Base-by-base conservation (phyloP, 257 asterid genomes). In the Nicotiana obtusifolia region DNA sequence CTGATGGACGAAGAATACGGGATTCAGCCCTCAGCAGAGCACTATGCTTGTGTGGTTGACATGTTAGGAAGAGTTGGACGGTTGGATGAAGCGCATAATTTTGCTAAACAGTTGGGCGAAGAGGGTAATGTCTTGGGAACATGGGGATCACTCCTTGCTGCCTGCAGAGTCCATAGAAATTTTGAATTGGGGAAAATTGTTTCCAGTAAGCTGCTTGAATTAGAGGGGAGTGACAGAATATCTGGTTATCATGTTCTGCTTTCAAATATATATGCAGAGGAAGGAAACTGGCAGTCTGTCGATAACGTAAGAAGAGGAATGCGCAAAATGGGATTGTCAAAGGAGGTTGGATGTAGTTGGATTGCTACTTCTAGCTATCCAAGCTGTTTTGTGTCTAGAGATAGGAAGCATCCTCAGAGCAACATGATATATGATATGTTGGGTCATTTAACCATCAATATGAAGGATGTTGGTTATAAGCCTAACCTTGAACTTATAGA, bases 261-360 rank as follows among this genome's bases (percentile, higher is more conserved):
- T 76, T 93, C 98, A 20, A 95, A 95, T 80, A 90, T 93, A n/a
- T 92, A 89, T 53, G 98, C 99, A 8, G 95, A 93, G 53, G 97
- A 94, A 89, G 94, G 94, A 65, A 88, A 94, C 84, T 95, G 98
- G 98, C 89, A 91, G 54, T 19, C 80, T 83, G 98, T 87, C 54
- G 89, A 86, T 88, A 84, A 53, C 16, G 87, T 89, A 82, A 92
- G 98, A 88, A 89, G 80, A 84, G 91, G 87, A 62, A 90, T 95
- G 94, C 76, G 67, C 64, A 89, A 88, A 79, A 92, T 83, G 84
- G 92, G 98, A 59, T 13, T 92, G 85, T 76, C 56, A 37, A 93
- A 93, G 87, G 99, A 95, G 86, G 90, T 90, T 17, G 97, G 97
- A 41, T 91, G 97, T 89, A 95, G 98, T 85, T 95, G 99, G 98